Evolutionary conservation across 192 early-diverging fungal genomes (phyloP), one percentile per base, ranked within the genome.

Genomic region (Rhizophagus clarus): DNA sequence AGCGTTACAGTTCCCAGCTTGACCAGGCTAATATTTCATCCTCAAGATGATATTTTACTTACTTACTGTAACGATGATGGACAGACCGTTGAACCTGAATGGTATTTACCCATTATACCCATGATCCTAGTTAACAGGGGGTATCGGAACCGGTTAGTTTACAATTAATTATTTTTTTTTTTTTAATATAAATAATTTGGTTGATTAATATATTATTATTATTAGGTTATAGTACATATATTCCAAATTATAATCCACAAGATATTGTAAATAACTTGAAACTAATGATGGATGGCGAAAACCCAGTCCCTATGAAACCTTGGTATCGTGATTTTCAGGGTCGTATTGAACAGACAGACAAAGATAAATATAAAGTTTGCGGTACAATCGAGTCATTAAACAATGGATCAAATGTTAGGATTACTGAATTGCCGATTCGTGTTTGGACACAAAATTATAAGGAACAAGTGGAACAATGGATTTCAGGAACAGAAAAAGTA

Each of bases 311-410:
- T 0, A 96, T 98, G 94, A 76, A 82, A 3, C 98, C 98, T 3
- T 99, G 96, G 97, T 99, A 96, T 84, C 91, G 97, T 61, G 97
- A 97, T 3, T 98, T 95, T 85, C 88, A 90, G 51, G 97, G 97
- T 28, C 68, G 76, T 6, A 96, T 98, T 56, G 90, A 92, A 72
- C 79, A 76, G 69, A 82, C 82, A 69, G 81, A 76, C n/a, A 82
- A 86, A 34, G 87, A 90, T 40, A 91, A 88, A 79, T 97, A 89
- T 84, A 88, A 86, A 68, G 89, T 94, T 6, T 82, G 85, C 4
- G 98, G 97, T 26, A 84, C 74, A 3, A 92, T 95, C 56, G 74
- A 86, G 14, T 91, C 95, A 80, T 76, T 91, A 31, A 93, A 92
- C 17, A 90, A 94, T n/a, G 92, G 89, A 1, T 93, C 90, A 40